phyloP scores from a whole-genome alignment of 441 rosid species.

The Manihot esculenta region DNA sequence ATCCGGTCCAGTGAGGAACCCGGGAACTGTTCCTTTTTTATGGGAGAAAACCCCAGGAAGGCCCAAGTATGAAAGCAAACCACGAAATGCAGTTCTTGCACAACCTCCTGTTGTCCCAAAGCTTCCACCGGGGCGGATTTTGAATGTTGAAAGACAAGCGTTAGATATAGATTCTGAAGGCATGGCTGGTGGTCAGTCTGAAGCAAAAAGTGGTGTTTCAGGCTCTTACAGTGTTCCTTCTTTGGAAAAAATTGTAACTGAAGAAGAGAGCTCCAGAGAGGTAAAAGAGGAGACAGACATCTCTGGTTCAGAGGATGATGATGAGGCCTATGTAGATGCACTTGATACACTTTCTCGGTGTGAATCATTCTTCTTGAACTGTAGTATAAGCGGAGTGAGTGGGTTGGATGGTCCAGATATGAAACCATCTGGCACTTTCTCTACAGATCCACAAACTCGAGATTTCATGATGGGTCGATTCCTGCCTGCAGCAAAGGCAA shows the following conservation, averaged over 20 bases:
- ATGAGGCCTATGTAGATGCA: conserved; percentile 58
- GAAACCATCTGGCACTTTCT: conserved; percentile 48
- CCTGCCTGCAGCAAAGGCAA: conserved; percentile 92
- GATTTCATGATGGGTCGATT: conserved; percentile 92
- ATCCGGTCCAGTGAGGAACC: conserved; percentile 81
- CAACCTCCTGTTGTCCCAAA: conserved; percentile 52
- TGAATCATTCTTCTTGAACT: conserved; percentile 68
- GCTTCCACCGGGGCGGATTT: conserved; percentile 84
- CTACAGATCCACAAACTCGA: conserved; percentile 47
- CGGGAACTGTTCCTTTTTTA: conserved; percentile 85
- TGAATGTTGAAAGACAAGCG: conserved; percentile 31
- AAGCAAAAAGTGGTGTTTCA: conserved; percentile 15
- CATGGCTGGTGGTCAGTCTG: conserved; percentile 3
- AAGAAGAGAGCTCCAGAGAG: conserved; percentile 29
- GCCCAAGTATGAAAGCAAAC: conserved; percentile 57
- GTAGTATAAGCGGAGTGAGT: conserved; percentile 72
- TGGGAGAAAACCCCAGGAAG: conserved; percentile 92
- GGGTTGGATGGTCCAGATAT: conserved; percentile 51
- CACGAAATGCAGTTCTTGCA: conserved; percentile 17
- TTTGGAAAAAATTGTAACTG: conserved; percentile 18
- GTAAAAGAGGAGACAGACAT: conserved; percentile 30
- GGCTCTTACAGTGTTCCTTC: conserved; percentile 24
- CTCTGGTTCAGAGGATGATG: conserved; percentile 37
- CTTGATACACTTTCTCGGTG: conserved; percentile 62
- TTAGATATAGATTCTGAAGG: conserved; percentile 18